Evolutionary conservation across 2,329 filamentous ascomycete genomes (phyloP), one percentile per base, ranked within the genome.

Genomic region (Malbranchea zuffiana): DNA sequence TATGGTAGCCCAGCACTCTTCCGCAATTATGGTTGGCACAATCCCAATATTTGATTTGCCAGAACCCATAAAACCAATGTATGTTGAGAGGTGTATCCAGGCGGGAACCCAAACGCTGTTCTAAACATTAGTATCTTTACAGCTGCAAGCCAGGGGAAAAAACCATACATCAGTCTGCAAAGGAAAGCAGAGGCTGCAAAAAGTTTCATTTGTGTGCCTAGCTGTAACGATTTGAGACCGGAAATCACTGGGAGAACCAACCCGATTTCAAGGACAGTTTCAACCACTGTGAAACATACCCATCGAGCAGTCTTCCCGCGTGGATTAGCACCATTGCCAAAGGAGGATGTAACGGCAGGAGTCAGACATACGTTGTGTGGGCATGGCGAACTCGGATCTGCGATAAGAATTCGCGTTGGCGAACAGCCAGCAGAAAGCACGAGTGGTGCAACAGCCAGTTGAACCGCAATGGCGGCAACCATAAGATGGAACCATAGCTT

Each of bases 1-100:
- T 10, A 37, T 23, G 6, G 17, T 23, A n/a, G 26, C 35, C 35
- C 35, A 37, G 8, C 30, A 28, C n/a, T 37, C 35, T 37, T 37
- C 35, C 17, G 25, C 18, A 17, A 31, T 31, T 17, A 37, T 24
- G 3, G 35, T 37, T 24, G 35, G 25, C 12, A 37, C 35, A 6
- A 37, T 30, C 3, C 35, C 35, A 12, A 37, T 24, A n/a, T 30
- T 37, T 4, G 26, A 10, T 6, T 15, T 20, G 6, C 27, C 35
- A 3, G 16, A 5, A 15, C 31, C n/a, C 15, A 37, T 10, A 12
- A 37, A 37, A 30, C 27, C 26, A 4, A 13, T 17, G 19, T 37
- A 37, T 17, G 26, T 30, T 23, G 10, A 26, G 15, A 37, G 3
- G 12, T 30, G 35, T 18, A 37, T 19, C 35, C 35, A 37, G 12